Base-by-base conservation (phyloP, 2,329 filamentous ascomycete genomes). In the Cladophialophora bantiana region DNA sequence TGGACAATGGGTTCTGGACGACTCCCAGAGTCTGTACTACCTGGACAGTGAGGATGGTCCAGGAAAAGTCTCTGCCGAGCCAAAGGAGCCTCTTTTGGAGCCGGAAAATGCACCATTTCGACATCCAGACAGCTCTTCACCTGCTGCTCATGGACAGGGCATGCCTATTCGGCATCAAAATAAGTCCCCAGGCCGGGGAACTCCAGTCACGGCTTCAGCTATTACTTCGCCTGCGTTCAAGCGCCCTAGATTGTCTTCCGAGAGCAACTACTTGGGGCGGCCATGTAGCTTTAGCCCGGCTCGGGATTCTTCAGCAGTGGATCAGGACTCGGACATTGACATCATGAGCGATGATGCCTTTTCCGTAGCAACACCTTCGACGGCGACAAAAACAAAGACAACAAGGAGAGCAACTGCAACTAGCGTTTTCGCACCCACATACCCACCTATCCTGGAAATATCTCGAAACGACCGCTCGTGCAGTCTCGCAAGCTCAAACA, bases 1-100 rank as follows among this genome's bases (percentile, higher is more conserved):
- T 31, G 61, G 61, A 13, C 52, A 57, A 52, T 63, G 61, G 61
- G 38, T 63, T 31, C 52, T 53, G 31, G 61, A 63, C n/a, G 61
- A 63, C 20, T 45, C n/a, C 26, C 61, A 56, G 4, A 63, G 61
- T 40, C 42, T 63, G 9, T 63, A 63, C 32, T 63, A 50, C 20
- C 26, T 57, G 7, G 61, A 63, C 4, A 32, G 34, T 34, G 59
- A 57, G 35, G 61, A 57, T 26, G 42, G 3, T 18, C 58, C 55
- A 13, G 55, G 3, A 34, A n/a, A 57, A 15, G 34, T 20, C 18
- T 34, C 32, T 34, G 34, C 50, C 35, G 26, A 62, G 13, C 35
- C 34, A 50, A 26, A 7, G 20, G 13, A 18, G 42, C 57, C 2
- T n/a, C 34, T 35, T 35, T 36, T 26, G 31, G 7, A 12, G 15